Evolutionary conservation across 441 rosid species (phyloP).

Genomic region (Sinapis alba): DNA sequence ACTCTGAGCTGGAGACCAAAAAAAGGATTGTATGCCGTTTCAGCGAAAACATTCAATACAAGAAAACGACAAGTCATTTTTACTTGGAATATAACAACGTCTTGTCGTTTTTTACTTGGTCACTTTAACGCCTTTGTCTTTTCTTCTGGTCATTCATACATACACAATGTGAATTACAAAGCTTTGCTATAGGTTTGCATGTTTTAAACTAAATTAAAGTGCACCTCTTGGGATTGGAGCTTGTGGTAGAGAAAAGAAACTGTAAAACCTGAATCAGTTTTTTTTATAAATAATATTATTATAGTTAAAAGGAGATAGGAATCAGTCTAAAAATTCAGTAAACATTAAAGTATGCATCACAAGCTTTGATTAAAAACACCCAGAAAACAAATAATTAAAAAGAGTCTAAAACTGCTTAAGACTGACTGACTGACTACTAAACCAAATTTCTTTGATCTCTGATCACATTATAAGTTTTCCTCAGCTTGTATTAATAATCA

Average conservation of each 20-base stretch:
- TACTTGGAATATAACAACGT: constrained; percentile 43
- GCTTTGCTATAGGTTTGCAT: constrained; percentile 61
- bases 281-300: not conserved
- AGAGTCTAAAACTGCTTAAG: constrained; percentile 31
- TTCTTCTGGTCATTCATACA: constrained; percentile 55
- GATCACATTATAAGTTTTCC: constrained; percentile 6
- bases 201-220: constrained; percentile 53
- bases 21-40: constrained; percentile 25
- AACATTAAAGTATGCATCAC: constrained; percentile 19
- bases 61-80: not conserved
- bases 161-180: constrained; percentile 72
- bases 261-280: constrained; percentile 5
- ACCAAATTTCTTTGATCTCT: constrained; percentile 2
- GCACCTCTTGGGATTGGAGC: not conserved
- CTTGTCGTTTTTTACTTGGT: not conserved
- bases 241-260: not conserved
- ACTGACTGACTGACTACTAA: constrained; percentile 29
- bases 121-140: too few relatives aligned
- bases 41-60: not conserved
- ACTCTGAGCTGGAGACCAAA: not conserved
- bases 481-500: constrained; percentile 37
- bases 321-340: constrained; percentile 3
- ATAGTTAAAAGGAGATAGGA: not conserved
- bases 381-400: not conserved
- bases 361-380: not conserved